Evolutionary conservation across 2,329 filamentous ascomycete genomes (phyloP).

Genomic region (Fusarium globosum): DNA sequence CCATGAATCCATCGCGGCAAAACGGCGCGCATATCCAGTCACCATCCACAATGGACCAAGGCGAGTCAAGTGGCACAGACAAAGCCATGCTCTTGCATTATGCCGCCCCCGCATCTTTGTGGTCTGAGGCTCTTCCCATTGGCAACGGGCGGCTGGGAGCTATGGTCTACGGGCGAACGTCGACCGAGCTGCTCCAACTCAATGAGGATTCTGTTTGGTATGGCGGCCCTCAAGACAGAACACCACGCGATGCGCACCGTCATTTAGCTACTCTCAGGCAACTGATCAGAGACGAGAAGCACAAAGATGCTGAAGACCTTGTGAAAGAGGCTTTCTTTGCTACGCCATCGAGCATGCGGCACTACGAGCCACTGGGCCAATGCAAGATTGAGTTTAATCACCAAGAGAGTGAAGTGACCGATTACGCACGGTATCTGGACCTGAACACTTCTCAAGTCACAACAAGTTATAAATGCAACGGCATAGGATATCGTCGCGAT

Average conservation of each 20-base stretch:
- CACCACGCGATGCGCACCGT: slow-evolving; percentile 47
- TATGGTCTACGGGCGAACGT: slow-evolving; percentile 57
- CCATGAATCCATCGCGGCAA: background rate
- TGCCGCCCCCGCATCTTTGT: slow-evolving; percentile 38
- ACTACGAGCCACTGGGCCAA: slow-evolving; percentile 49
- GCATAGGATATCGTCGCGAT: slow-evolving; percentile 50
- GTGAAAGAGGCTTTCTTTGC: slow-evolving; percentile 40
- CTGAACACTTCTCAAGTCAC: slow-evolving; percentile 50
- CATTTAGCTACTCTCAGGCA: slow-evolving; percentile 34
- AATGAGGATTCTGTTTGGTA: slow-evolving; percentile 63
- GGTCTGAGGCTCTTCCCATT: slow-evolving; percentile 56
- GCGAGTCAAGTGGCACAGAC: background rate
- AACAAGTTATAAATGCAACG: slow-evolving; percentile 52
- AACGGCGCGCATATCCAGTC: background rate
- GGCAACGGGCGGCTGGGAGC: slow-evolving; percentile 59
- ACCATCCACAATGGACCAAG: slow-evolving; percentile 2
- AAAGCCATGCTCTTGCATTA: slow-evolving; percentile 39
- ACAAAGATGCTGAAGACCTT: slow-evolving; percentile 41
- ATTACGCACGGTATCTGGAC: slow-evolving; percentile 55
- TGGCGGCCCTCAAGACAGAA: slow-evolving; percentile 57
- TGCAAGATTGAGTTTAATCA: slow-evolving; percentile 55
- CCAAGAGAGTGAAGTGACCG: slow-evolving; percentile 31
- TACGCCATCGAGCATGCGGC: slow-evolving; percentile 41
- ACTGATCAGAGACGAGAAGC: slow-evolving; percentile 40
- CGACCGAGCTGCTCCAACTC: slow-evolving; percentile 54